phyloP scores from a whole-genome alignment of 345 rosid genomes.

The Erodium maritimum region DNA sequence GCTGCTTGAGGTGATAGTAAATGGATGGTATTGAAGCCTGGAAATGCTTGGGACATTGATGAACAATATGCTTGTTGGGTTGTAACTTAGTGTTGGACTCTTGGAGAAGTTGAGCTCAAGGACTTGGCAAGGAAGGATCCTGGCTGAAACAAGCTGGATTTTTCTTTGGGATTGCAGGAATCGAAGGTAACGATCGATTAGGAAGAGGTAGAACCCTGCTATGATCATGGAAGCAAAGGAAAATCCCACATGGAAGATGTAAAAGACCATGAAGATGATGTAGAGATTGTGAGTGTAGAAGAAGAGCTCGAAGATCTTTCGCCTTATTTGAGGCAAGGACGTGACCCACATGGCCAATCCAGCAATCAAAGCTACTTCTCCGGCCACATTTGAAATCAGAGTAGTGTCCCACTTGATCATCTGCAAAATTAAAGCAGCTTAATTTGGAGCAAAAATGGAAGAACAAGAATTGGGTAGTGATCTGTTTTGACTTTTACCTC shows the following conservation, averaged over 20 bases:
- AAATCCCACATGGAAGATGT: conserved; percentile 40
- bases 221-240: conserved; percentile 30
- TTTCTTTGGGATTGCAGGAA: conserved; percentile 40
- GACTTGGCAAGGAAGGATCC: conserved; percentile 31
- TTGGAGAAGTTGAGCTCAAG: conserved; percentile 50
- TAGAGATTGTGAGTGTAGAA: conserved; percentile 52
- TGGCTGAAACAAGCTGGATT: conserved; percentile 29
- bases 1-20: conserved; percentile 50
- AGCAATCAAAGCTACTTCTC: conserved; percentile 33
- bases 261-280: conserved; percentile 35
- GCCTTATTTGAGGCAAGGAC: conserved; percentile 24
- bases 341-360: conserved; percentile 45
- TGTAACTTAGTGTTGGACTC: conserved; percentile 43
- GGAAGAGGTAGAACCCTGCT: conserved; percentile 51
- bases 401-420: conserved; percentile 32
- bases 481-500: conserved; percentile 16
- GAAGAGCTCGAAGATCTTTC: conserved; percentile 48
- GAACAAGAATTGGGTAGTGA: too few relatives aligned
- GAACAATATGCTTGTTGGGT: conserved; percentile 54
- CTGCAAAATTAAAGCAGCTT: conserved; percentile 10
- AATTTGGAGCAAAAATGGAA: background rate
- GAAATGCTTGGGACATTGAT: conserved; percentile 66
- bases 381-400: conserved; percentile 33
- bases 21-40: conserved; percentile 88
- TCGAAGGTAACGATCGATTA: conserved; percentile 41